These are phyloP conservation scores for Coemansia erecta DNA, from an alignment of 192 early-diverging fungal genomes.

Conservation along the genomic window DNA sequence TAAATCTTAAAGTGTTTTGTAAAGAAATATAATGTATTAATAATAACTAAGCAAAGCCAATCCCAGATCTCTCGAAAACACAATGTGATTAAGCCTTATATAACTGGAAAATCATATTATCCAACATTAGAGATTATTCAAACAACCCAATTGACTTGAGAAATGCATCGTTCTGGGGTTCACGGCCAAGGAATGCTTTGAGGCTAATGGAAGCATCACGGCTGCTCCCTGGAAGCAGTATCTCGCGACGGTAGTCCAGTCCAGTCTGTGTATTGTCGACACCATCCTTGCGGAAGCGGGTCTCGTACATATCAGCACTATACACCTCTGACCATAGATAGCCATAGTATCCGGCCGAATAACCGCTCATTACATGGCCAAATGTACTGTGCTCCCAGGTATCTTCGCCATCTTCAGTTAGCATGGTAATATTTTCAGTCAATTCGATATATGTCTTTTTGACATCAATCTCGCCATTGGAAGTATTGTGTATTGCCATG, in stretches of 20 bases:
- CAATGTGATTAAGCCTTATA: no score
- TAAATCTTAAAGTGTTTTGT: no score
- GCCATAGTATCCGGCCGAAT: no score
- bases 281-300: slow-evolving; percentile 57
- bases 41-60: no score
- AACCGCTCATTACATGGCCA: slow-evolving; percentile 64
- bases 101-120: no score
- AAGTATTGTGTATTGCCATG: slow-evolving; percentile 59
- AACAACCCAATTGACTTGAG: not conserved
- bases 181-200: not conserved
- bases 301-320: slow-evolving; percentile 71
- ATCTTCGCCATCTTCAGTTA: slow-evolving; percentile 28
- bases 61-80: no score
- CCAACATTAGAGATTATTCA: not conserved
- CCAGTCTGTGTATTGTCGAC: slow-evolving; percentile 59
- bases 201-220: slow-evolving; percentile 1
- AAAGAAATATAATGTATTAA: no score
- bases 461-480: slow-evolving; percentile 31
- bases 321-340: slow-evolving; percentile 76
- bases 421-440: slow-evolving; percentile 13
- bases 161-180: not conserved
- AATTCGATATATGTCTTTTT: slow-evolving; percentile 29
- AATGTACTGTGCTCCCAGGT: slow-evolving; percentile 45
- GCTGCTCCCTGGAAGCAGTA: slow-evolving; percentile 41
- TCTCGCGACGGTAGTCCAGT: slow-evolving; percentile 61